These are phyloP conservation scores for Yamadazyma scolyti DNA, from an alignment of 805 yeast genomes.

Conservation along the genomic window DNA sequence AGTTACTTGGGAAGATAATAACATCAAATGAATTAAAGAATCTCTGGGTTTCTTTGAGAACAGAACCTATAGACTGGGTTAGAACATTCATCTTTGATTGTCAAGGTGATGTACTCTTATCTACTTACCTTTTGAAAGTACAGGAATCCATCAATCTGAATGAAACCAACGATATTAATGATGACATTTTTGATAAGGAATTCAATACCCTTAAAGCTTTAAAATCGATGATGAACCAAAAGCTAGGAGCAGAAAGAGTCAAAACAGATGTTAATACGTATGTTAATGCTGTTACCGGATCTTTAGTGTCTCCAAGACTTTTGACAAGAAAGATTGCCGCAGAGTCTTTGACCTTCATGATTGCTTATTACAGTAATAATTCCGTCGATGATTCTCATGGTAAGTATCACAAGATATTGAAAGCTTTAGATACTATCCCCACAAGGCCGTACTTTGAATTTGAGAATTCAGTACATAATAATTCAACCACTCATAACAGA, in stretches of 20 bases:
- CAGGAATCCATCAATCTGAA: slow-evolving; percentile 41
- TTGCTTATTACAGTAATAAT: slow-evolving; percentile 32
- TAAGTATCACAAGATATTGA: slow-evolving; percentile 55
- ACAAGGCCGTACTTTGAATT: slow-evolving; percentile 36
- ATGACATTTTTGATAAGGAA: slow-evolving; percentile 65
- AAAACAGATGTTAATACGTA: slow-evolving; percentile 36
- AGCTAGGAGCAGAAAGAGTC: slow-evolving; percentile 60
- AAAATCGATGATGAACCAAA: slow-evolving; percentile 64
- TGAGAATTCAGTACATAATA: slow-evolving; percentile 12
- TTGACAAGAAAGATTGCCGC: slow-evolving; percentile 76
- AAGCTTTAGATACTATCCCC: slow-evolving; percentile 46
- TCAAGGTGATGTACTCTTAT: slow-evolving; percentile 79
- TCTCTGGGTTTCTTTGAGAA: slow-evolving; percentile 86
- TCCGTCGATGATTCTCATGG: slow-evolving; percentile 25
- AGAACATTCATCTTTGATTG: slow-evolving; percentile 61
- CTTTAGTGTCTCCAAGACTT: slow-evolving; percentile 70
- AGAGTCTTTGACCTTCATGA: slow-evolving; percentile 59
- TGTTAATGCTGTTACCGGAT: slow-evolving; percentile 64
- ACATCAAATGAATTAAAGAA: slow-evolving; percentile 70
- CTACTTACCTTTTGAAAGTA: slow-evolving; percentile 50
- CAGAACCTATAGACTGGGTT: slow-evolving; percentile 85
- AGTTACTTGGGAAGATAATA: slow-evolving; percentile 66
- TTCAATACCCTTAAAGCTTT: slow-evolving; percentile 73
- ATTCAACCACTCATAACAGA: not conserved
- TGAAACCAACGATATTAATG: slow-evolving; percentile 37